Conservation (phyloP, 805 yeast genomes). For the Candida easanensis region DNA sequence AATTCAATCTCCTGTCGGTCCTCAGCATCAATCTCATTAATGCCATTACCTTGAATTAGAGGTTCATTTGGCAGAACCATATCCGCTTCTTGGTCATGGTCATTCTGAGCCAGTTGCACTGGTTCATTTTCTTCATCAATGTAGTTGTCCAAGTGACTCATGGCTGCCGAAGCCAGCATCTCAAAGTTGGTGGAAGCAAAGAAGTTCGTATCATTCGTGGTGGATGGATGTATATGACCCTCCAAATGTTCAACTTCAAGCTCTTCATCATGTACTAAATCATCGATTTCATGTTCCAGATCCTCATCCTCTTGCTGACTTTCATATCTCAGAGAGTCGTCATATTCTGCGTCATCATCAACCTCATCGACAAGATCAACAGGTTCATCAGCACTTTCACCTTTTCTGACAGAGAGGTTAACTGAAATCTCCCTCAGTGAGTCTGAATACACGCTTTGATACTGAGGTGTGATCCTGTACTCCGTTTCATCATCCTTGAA, state of each 20-base stretch:
- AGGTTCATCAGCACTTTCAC: neutral
- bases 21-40: no score
- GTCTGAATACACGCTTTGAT: conserved; percentile 8
- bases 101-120: neutral
- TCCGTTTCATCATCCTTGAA: conserved; percentile 10
- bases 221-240: neutral
- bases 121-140: neutral
- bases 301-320: neutral
- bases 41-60: no score
- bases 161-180: conserved; percentile 8
- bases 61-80: no score
- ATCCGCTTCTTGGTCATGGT: no score
- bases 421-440: no score
- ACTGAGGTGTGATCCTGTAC: conserved; percentile 15
- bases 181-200: conserved; percentile 2
- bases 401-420: no score
- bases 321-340: neutral
- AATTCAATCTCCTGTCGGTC: no score
- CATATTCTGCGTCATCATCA: neutral
- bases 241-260: neutral
- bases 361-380: neutral
- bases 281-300: conserved; percentile 10
- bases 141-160: neutral
- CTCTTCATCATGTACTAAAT: neutral
- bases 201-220: neutral